Percentiles rank a stretch among this genome's conserved stretches.
phyloP scores from a whole-genome alignment of 306 rosid species.

The Bauhinia variegata region DNA sequence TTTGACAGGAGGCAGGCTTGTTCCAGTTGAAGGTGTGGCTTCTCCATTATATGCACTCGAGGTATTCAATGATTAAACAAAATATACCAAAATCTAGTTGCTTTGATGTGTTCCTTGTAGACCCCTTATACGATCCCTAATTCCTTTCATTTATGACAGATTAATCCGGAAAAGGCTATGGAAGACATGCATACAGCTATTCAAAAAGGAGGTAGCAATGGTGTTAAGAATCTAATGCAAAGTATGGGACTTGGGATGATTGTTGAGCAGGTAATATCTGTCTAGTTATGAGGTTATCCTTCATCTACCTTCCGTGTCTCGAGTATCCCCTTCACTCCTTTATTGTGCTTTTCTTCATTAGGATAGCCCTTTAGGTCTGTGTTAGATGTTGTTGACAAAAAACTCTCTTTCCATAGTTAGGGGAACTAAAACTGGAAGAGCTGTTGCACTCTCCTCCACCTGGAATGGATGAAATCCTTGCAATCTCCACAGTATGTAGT shows the following conservation, averaged over 20 bases:
- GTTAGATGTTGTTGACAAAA: conserved; percentile 18
- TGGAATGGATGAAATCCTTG: conserved; percentile 82
- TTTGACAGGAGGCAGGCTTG: conserved; percentile 85
- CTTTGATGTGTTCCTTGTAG: conserved; percentile 6
- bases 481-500: conserved; percentile 66
- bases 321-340: conserved; percentile 14
- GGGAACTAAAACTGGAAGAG: conserved; percentile 82
- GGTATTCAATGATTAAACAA: conserved; percentile 44
- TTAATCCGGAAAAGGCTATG: conserved; percentile 81
- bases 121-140: not conserved
- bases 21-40: conserved; percentile 74
- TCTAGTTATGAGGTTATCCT: conserved; percentile 17
- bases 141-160: conserved; percentile 50
- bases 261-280: conserved; percentile 62
- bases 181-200: conserved; percentile 60
- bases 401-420: conserved; percentile 52
- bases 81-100: not conserved
- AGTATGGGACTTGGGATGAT: conserved; percentile 89
- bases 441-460: conserved; percentile 81
- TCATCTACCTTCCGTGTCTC: not conserved
- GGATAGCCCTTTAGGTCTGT: not conserved
- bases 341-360: conserved; percentile 15
- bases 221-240: conserved; percentile 75
- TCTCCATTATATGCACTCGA: conserved; percentile 86
- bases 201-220: conserved; percentile 61